Conservation (phyloP, 2,329 filamentous ascomycete genomes). For the Ambrosiella beaveri region DNA sequence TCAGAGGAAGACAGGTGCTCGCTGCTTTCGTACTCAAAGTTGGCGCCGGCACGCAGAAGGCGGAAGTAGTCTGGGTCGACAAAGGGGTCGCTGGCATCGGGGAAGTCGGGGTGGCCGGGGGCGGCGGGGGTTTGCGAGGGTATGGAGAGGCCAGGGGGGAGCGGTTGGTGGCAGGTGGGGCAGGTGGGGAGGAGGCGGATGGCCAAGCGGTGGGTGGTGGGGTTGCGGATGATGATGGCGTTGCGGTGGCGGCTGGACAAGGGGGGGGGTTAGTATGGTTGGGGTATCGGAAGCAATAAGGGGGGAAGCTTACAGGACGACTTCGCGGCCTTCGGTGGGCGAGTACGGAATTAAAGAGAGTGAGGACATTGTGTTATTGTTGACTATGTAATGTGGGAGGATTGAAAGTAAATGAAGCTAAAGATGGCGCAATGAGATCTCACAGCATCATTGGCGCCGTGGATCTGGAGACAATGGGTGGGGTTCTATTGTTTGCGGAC, state of each 20-base stretch:
- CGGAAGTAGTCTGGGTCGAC: conserved; percentile 90
- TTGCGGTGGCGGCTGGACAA: conserved; percentile 69
- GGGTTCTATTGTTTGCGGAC: too few species aligned
- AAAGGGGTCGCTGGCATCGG: conserved; percentile 40
- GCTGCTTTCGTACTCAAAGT: neutral
- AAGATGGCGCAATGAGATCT: too few species aligned
- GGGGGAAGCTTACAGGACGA: conserved; percentile 53
- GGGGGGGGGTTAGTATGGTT: conserved; percentile 3
- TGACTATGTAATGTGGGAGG: neutral
- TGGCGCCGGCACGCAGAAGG: conserved; percentile 51
- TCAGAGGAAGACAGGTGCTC: too few species aligned
- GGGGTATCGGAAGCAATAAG: neutral
- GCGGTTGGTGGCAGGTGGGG: conserved; percentile 74
- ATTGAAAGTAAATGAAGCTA: too few species aligned
- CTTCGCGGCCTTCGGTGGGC: conserved; percentile 54
- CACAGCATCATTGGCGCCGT: too few species aligned
- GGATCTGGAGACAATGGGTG: too few species aligned
- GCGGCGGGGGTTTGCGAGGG: conserved; percentile 19
- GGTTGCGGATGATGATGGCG: conserved; percentile 82
- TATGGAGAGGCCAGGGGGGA: conserved; percentile 21
- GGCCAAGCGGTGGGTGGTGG: conserved; percentile 65
- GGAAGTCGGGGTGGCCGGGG: conserved; percentile 27
- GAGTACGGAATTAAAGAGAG: conserved; percentile 64
- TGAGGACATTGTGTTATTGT: neutral
- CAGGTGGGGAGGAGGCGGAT: conserved; percentile 65